Evolutionary conservation across 768 basidiomycete genomes (phyloP), one percentile per base, ranked within the genome.

Genomic region (Pulveroboletus frians): DNA sequence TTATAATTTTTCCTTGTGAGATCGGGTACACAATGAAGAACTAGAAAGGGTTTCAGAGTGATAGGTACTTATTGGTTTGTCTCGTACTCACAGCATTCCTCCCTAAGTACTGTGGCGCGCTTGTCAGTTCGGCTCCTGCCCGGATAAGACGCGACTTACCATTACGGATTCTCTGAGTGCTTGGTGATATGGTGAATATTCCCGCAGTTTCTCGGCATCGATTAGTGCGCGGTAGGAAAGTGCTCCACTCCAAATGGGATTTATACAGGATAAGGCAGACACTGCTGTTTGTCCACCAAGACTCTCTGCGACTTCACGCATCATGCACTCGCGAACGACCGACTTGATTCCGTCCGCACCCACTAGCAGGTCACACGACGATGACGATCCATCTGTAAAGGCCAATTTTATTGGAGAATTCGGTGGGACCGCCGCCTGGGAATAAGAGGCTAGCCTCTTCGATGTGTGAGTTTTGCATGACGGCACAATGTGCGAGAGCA

Each of bases 321-420:
- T 69, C 55, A 82, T 59, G 37, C 40, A 43, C 7, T 54, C 50
- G 18, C 75, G 70, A 17, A 69, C 77, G 49, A 69, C 71, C 27
- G 82, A 84, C 65, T 79, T 80, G 50, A 85, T 51, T 4, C 84
- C 84, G 54, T 86, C 84, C n/a, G 83, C 83, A 32, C 84, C 84
- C 45, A 86, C 65, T 21, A 88, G 76, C 10, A 86, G 60, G 60
- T 88, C 84, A 59, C 83, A 86, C 20, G 71, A 69, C 5, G 80
- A 71, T 10, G 68, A 73, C 13, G 80, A 71, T 36, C 81, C 83
- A 57, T 88, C 86, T 53, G 77, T 69, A 60, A 88, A 88, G 18
- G 69, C 57, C 49, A 88, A 67, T 26, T 65, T 71, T 53, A 83
- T 73, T 1, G 51, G 53, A 8, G 56, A 51, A 18, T 21, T 51